Base-by-base conservation (phyloP, 148 eudicot genomes). In the Amaranthus palmeri region DNA sequence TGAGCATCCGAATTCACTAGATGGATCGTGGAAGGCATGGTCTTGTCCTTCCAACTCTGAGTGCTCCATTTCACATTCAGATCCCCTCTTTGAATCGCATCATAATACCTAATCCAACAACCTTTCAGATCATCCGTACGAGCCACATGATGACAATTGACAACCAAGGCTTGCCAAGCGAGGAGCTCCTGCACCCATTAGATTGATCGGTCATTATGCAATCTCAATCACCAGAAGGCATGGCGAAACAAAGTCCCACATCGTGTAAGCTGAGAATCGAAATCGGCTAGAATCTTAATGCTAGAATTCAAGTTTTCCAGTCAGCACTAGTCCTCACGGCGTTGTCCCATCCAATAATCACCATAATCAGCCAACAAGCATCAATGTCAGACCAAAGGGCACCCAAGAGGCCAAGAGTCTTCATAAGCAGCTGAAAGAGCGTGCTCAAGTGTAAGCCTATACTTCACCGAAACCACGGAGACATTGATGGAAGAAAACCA, bases 341-440 rank as follows among this genome's bases (percentile, higher is more conserved):
- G 41, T 76, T 77, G 54, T 85, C 84, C 0, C 84, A 86, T 2
- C 80, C 86, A 3, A 85, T 7, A 42, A 58, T n/a, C 80, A 1
- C 79, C 82, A 25, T 76, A 17, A 18, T 51, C 25, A 6, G 18
- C 56, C 50, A 83, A 15, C 66, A 8, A 64, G 61, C 25, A 77
- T 60, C 76, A 77, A 77, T 6, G 72, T 64, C 60, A 82, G 85
- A 25, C 1, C 36, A 0, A 25, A 25, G 8, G 81, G 81, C 10
- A 63, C 56, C 79, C 81, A 85, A 13, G 76, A 58, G 61, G 51
- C 79, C 81, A 85, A 13, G 76, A 58, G 61, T 82, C 87, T 1
- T 80, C 82, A 44, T 85, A 82, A 9, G 83, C 80, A 3, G 80
- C 55, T 5, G 88, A 85, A 4, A 85, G 73, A 4, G 77, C 76